Evolutionary conservation across 441 rosid species (phyloP), one percentile per base, ranked within the genome.

Genomic region (Breynia disticha): DNA sequence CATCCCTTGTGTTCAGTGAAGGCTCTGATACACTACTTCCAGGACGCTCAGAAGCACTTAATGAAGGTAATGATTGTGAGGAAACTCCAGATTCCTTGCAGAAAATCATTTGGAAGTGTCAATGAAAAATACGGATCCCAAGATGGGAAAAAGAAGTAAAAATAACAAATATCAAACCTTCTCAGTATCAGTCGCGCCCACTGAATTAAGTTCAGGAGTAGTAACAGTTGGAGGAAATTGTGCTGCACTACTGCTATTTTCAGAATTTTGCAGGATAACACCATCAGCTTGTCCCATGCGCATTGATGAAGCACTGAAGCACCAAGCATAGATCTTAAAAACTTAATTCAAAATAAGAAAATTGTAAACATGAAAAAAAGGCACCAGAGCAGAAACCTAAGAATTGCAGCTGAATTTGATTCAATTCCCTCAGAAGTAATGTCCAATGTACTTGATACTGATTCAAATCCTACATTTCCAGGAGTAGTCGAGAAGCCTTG

Each of bases 1-100:
- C 99, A 60, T 87, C 97, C 76, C 94, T 78, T 22, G 96, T 89
- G 77, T 69, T 80, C 59, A 87, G 66, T 22, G 81, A 76, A 71
- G 95, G 87, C 60, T 90, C 97, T 14, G 78, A 54, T 46, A 62
- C 64, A 69, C 70, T 77, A 65, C 65, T 77, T 55, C 82, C 81
- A 74, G 71, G 64, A 18, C 82, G 89, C 60, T 89, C 99, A 59
- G 82, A 45, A 56, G 76, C 71, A 66, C 74, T 72, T 59, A 81
- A 63, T 54, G 86, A 70, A 57, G 85, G 66, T 57, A 74, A 59
- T 37, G 74, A 64, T 59, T 83, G 96, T 44, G 74, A 58, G 54
- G 84, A 64, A 55, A 72, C 58, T 63, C 83, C 84, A 48, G 60
- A 49, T 60, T 87, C 95, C 94, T 90, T 65, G 32, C 50, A 16